Percentiles rank a stretch among this genome's conserved stretches.
These are phyloP conservation scores for Brettanomyces nanus DNA, from an alignment of 805 yeast species.

Conservation along the genomic window DNA sequence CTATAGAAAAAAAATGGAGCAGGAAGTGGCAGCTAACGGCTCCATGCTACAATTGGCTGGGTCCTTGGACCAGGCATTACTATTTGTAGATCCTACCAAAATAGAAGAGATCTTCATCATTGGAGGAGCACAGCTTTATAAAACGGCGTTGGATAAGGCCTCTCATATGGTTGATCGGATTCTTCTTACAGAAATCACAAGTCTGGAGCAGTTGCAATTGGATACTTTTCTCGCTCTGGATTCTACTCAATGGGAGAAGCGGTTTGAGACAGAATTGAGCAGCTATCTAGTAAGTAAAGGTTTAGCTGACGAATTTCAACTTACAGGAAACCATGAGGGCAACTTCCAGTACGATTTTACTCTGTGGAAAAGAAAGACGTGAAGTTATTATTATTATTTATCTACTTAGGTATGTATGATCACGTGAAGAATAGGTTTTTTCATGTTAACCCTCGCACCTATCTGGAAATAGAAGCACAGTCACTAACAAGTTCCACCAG, in stretches of 20 bases:
- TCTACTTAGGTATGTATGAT: too few species aligned
- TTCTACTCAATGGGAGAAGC: constrained; percentile 29
- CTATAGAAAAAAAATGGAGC: constrained; percentile 17
- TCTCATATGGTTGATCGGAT: constrained; percentile 39
- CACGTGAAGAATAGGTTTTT: too few species aligned
- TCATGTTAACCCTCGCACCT: too few species aligned
- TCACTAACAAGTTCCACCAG: too few species aligned
- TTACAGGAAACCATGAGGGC: constrained; percentile 24
- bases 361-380: constrained; percentile 45
- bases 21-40: constrained; percentile 16
- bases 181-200: constrained; percentile 60
- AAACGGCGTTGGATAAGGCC: constrained; percentile 28
- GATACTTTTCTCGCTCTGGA: constrained; percentile 60
- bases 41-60: constrained; percentile 24
- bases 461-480: too few species aligned
- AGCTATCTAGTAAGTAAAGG: constrained; percentile 32
- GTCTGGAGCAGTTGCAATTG: constrained; percentile 37
- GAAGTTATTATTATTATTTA: too few species aligned
- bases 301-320: constrained; percentile 19
- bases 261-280: constrained; percentile 27
- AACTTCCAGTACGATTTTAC: constrained; percentile 53
- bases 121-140: constrained; percentile 89
- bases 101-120: constrained; percentile 68
- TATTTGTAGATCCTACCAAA: constrained; percentile 18
- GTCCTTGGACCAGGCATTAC: constrained; percentile 38